Base-by-base conservation (phyloP, 805 yeast genomes). In the Sporopachydermia quercuum region DNA sequence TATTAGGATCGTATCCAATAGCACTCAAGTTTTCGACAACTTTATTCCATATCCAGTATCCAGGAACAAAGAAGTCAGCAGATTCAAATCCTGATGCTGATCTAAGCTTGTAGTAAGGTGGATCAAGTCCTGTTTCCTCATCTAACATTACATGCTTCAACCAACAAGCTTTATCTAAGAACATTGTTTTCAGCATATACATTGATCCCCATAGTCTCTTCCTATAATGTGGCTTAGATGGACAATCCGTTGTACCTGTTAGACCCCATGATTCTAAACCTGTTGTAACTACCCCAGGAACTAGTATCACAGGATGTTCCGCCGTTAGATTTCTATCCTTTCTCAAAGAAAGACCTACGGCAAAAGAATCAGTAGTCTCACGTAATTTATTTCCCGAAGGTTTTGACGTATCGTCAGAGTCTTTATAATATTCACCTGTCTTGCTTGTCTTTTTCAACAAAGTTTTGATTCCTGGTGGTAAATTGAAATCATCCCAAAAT, bases 31-130 rank as follows among this genome's bases (percentile, higher is more conserved):
- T 91, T 57, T 89, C 95, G n/a, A 91, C 65, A 39, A 91, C 74
- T 55, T 91, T 91, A 55, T 84, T 85, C 98, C 98, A 91, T 51
- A 91, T 84, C 98, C 98, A 91, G 57, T 91, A 91, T 0, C 98
- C 98, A 3, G 96, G 83, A 58, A 91, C 76, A 52, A 91, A 91
- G 58, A 85, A 91, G 59, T 91, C 98, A 1, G 96, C 91, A 38
- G 42, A 15, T 16, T n/a, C 30, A 56, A 91, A 83, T 0, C 98
- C 98, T 55, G 83, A 94, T 1, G 96, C 89, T 0, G 97, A 93
- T 42, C 98, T 65, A 17, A 91, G 54, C 49, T 68, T 79, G 49
- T 83, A 70, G 40, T 81, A 71, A 1, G 81, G 79, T 1, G 98
- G 98, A 55, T 91, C 98, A 17, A 91, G 61, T 0, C 98, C 98